phyloP scores from a whole-genome alignment of 768 basidiomycete genomes.

The Ramaria rubella region DNA sequence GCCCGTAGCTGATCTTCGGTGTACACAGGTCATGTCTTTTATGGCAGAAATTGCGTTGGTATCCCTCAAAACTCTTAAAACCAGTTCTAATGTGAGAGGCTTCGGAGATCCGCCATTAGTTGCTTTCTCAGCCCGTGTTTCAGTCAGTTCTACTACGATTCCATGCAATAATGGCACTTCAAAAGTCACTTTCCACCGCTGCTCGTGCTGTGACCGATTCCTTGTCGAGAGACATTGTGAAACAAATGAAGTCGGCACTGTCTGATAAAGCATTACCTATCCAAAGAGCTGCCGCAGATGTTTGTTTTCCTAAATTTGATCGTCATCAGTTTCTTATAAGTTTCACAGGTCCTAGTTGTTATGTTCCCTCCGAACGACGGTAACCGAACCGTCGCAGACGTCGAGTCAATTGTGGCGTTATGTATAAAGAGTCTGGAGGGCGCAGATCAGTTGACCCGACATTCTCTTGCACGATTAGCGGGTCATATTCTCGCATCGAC shows the following conservation, averaged over 20 bases:
- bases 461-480: slow-evolving; percentile 68
- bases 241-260: slow-evolving; percentile 69
- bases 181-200: slow-evolving; percentile 73
- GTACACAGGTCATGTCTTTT: slow-evolving; percentile 82
- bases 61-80: slow-evolving; percentile 56
- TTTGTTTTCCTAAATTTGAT: slow-evolving; percentile 26
- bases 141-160: slow-evolving; percentile 79
- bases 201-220: slow-evolving; percentile 81
- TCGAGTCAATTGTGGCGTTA: slow-evolving; percentile 65
- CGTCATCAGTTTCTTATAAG: slow-evolving; percentile 1
- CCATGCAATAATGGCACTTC: slow-evolving; percentile 68
- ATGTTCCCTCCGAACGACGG: slow-evolving; percentile 56
- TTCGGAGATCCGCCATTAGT: neutral
- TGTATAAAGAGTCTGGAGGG: slow-evolving; percentile 72
- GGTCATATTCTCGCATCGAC: slow-evolving; percentile 82
- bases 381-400: slow-evolving; percentile 55
- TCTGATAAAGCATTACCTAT: slow-evolving; percentile 80
- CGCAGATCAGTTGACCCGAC: slow-evolving; percentile 79
- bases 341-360: slow-evolving; percentile 41
- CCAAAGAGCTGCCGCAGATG: slow-evolving; percentile 78
- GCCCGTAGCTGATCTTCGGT: neutral
- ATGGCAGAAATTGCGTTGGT: slow-evolving; percentile 75
- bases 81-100: slow-evolving; percentile 60
- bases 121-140: slow-evolving; percentile 9
- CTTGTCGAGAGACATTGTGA: slow-evolving; percentile 71